Conservation (phyloP, 352 stramenopile species). For the Phytophthora meadii region DNA sequence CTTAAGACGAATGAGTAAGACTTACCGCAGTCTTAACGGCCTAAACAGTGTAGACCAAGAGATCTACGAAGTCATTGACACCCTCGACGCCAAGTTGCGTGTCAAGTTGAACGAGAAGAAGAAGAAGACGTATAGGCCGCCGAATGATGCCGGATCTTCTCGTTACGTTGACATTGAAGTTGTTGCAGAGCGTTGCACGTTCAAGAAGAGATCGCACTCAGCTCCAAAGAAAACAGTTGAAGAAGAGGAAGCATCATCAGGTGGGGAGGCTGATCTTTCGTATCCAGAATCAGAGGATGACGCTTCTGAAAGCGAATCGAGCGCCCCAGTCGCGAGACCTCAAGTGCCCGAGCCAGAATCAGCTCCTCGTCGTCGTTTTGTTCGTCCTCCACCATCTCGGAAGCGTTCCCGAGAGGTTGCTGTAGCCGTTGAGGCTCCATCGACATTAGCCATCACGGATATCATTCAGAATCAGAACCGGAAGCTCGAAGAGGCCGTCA, state of each 20-base stretch:
- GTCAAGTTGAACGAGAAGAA: slow-evolving; percentile 38
- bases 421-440: slow-evolving; percentile 4
- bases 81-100: slow-evolving; percentile 37
- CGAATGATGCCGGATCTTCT: slow-evolving; percentile 35
- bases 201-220: slow-evolving; percentile 18
- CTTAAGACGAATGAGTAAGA: slow-evolving; percentile 35
- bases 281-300: slow-evolving; percentile 30
- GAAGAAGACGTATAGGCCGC: slow-evolving; percentile 48
- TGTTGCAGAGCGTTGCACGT: slow-evolving; percentile 37
- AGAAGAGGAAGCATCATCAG: slow-evolving; percentile 20
- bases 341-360: background rate
- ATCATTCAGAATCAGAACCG: slow-evolving; percentile 49
- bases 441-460: slow-evolving; percentile 41
- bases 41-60: slow-evolving; percentile 43
- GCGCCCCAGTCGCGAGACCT: slow-evolving; percentile 10
- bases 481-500: slow-evolving; percentile 42
- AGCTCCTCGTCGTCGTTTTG: slow-evolving; percentile 10
- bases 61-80: slow-evolving; percentile 43
- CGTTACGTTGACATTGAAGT: slow-evolving; percentile 50
- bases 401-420: slow-evolving; percentile 25
- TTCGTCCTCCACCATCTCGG: slow-evolving; percentile 1
- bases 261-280: slow-evolving; percentile 28
- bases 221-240: slow-evolving; percentile 5
- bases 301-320: slow-evolving; percentile 28
- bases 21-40: slow-evolving; percentile 47